phyloP scores from a whole-genome alignment of 306 rosid genomes.

The Sicyos edulis region DNA sequence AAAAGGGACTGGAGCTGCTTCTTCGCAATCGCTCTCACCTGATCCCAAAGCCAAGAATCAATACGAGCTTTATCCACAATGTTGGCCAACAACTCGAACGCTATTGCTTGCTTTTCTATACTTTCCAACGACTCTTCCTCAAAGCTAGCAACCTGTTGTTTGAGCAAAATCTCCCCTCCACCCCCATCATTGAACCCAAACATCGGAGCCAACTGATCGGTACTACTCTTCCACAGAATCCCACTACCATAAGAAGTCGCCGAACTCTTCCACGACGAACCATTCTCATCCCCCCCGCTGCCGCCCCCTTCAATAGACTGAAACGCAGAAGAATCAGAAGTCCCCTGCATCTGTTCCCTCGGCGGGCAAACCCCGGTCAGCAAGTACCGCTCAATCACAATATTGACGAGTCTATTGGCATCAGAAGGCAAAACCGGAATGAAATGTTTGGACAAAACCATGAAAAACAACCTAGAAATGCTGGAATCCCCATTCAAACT shows the following conservation, averaged over 20 bases:
- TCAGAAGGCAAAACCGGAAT: constrained; percentile 55
- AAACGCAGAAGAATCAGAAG: constrained; percentile 50
- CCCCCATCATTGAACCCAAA: constrained; percentile 54
- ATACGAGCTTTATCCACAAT: constrained; percentile 51
- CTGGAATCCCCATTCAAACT: constrained; percentile 31
- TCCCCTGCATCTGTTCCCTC: constrained; percentile 31
- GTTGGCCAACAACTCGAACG: constrained; percentile 74
- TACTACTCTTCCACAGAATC: constrained; percentile 56
- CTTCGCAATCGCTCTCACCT: constrained; percentile 71
- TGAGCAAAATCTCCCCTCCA: constrained; percentile 36
- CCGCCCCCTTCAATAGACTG: constrained; percentile 54
- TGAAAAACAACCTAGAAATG: constrained; percentile 57
- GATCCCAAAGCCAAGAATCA: constrained; percentile 70
- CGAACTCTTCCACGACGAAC: constrained; percentile 52
- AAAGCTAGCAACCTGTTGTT: constrained; percentile 60
- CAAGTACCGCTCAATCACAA: constrained; percentile 54
- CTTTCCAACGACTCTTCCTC: constrained; percentile 84
- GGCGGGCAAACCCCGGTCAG: constrained; percentile 34
- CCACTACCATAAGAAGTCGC: constrained; percentile 49
- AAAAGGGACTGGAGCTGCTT: constrained; percentile 74
- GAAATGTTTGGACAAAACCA: constrained; percentile 56
- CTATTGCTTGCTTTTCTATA: constrained; percentile 84
- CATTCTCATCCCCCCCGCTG: constrained; percentile 49
- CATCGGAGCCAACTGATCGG: constrained; percentile 54
- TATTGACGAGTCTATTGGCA: constrained; percentile 46